A percentile compares a stretch with the other conserved stretches of the same genome.
These are phyloP conservation scores for Fusarium gaditjirri DNA, from an alignment of 2,329 filamentous ascomycete genomes.

Conservation along the genomic window DNA sequence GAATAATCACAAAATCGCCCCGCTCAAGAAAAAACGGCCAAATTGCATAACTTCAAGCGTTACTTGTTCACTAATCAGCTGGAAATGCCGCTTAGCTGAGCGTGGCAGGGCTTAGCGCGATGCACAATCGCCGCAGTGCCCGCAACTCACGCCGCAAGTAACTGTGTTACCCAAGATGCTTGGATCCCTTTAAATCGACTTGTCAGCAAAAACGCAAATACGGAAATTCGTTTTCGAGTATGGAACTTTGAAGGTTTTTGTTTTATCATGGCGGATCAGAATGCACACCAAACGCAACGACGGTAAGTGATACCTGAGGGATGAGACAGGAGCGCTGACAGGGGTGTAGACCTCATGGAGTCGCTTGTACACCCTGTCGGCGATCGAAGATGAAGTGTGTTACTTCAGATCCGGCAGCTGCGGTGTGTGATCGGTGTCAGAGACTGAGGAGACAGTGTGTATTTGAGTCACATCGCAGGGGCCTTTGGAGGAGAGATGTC, in stretches of 20 bases:
- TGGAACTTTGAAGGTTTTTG: accelerated
- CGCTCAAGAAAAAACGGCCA: background rate
- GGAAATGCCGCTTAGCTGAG: background rate
- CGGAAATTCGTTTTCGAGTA: background rate
- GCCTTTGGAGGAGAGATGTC: background rate
- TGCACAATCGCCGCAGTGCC: background rate
- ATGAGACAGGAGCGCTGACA: background rate
- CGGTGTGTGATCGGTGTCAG: background rate
- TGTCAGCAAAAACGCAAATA: background rate
- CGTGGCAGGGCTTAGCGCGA: background rate
- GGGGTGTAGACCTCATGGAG: background rate
- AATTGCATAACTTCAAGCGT: background rate
- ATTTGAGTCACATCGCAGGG: background rate
- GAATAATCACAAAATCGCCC: background rate
- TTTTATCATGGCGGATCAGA: background rate
- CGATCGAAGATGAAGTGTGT: slow-evolving; percentile 16
- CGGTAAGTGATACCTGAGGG: background rate
- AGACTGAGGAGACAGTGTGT: background rate
- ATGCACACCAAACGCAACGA: background rate
- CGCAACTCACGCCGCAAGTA: background rate
- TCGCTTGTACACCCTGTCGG: slow-evolving; percentile 5
- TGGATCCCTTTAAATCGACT: background rate
- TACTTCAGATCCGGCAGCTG: background rate
- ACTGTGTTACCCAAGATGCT: background rate
- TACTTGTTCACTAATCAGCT: background rate